These are phyloP conservation scores for Apiotrichum laibachii DNA, from an alignment of 1,284 basidiomycete genomes.

Conservation along the genomic window DNA sequence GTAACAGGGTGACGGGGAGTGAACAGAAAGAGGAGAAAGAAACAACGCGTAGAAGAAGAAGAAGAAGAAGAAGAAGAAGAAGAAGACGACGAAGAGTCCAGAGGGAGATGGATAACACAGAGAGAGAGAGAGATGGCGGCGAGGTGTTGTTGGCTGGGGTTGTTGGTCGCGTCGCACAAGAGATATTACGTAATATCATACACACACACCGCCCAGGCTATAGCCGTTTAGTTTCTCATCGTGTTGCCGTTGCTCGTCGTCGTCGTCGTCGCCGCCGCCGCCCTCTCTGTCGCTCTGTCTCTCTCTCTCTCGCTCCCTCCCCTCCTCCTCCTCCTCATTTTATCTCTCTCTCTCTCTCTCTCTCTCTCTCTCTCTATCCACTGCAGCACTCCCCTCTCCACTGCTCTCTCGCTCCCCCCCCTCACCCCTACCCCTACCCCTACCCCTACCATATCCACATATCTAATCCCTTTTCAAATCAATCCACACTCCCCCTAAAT, in stretches of 20 bases:
- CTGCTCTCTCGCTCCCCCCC: background rate
- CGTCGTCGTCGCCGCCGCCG: too few relatives aligned
- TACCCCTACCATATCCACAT: background rate
- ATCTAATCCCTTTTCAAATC: background rate
- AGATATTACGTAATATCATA: too few relatives aligned
- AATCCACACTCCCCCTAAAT: background rate
- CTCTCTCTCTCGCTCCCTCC: background rate
- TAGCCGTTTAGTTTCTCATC: too few relatives aligned
- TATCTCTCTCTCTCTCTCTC: background rate
- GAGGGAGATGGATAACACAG: background rate
- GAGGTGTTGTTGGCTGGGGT: background rate
- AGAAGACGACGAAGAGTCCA: background rate
- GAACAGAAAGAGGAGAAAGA: background rate
- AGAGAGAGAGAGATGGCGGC: background rate
- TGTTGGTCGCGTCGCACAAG: too few relatives aligned
- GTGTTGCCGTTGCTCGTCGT: too few relatives aligned
- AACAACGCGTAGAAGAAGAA: background rate
- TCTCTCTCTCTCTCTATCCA: background rate
- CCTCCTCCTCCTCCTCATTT: too few relatives aligned
- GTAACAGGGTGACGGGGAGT: background rate
- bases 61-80: background rate
- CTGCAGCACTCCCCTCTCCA: background rate
- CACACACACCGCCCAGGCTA: too few relatives aligned
- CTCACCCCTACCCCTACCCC: too few relatives aligned
- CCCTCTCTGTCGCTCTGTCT: background rate